Evolutionary conservation across 2,329 filamentous ascomycete genomes (phyloP), one percentile per base, ranked within the genome.

Genomic region (Hymenoscyphus infarciens): DNA sequence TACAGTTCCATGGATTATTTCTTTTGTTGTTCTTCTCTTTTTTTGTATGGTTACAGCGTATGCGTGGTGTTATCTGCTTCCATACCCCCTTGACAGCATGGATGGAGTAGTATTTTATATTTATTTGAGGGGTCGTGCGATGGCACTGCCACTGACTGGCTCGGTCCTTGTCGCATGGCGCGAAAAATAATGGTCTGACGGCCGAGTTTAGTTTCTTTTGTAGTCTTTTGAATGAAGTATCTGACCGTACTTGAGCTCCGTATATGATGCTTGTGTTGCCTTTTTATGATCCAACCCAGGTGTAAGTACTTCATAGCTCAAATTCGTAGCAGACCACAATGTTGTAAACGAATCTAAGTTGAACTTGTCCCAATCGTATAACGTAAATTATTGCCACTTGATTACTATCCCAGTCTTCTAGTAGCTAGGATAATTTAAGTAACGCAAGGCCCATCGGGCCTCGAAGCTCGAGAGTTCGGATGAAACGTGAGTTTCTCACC

Each of bases 21-120:
- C 33, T 35, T 35, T 35, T 11, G 13, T 35, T 11, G 10, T 11
- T 35, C 13, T 13, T 35, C 13, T 15, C 13, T 42, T 57, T 25
- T n/a, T 33, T n/a, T 57, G 56, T 56, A 56, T 35, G 53, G 60
- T 35, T 27, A 19, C 56, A 63, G 64, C 64, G 61, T 56, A 38
- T 62, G 64, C 52, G 57, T 63, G 62, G 64, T 56, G 61, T 63
- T 64, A 59, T 52, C 16, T 52, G 56, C 60, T 57, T 60, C 33
- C 57, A 45, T 39, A 59, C 45, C 58, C 42, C 54, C 49, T 57
- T 13, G 29, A n/a, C 19, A 49, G 42, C 42, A 49, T 49, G 54
- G 27, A 55, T 57, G 63, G 57, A 56, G 52, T 53, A 49, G 45
- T 54, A 11, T n/a, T 54, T 55, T 57, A 53, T 15, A 55, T 11